Conservation (phyloP, 805 yeast genomes). For the Suhomyces vadensis region DNA sequence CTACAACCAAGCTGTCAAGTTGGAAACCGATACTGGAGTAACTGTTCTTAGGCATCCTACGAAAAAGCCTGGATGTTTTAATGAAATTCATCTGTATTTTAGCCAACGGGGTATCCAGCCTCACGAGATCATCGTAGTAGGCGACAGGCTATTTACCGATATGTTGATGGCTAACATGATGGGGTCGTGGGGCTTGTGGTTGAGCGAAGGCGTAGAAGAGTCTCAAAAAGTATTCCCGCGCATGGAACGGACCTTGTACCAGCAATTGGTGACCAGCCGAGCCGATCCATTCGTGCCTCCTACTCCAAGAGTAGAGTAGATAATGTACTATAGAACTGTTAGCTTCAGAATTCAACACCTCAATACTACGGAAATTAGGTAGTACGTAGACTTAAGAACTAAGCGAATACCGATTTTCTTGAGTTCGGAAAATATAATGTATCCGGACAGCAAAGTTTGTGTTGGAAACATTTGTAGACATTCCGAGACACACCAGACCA, state of each 20-base stretch:
- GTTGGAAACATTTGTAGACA: too few species aligned
- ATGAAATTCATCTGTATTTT: constrained; percentile 66
- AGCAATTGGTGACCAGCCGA: constrained; percentile 12
- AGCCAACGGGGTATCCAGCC: constrained; percentile 48
- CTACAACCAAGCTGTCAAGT: constrained; percentile 55
- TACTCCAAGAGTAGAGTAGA: too few species aligned
- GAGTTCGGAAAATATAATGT: too few species aligned
- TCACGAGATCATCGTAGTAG: constrained; percentile 76
- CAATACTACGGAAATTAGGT: too few species aligned
- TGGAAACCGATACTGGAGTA: constrained; percentile 69
- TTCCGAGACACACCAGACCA: too few species aligned
- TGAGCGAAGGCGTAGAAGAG: constrained; percentile 69
- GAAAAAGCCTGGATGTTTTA: constrained; percentile 80
- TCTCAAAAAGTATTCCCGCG: constrained; percentile 53
- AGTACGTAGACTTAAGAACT: too few species aligned
- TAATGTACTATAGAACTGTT: too few species aligned
- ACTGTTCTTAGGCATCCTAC: constrained; percentile 68
- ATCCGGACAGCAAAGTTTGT: too few species aligned
- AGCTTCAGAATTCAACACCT: too few species aligned
- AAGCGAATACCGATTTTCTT: too few species aligned
- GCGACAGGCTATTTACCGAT: constrained; percentile 91
- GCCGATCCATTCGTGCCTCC: constrained; percentile 20
- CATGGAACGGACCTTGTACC: constrained; percentile 48
- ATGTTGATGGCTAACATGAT: constrained; percentile 90
- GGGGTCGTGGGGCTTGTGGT: constrained; percentile 87